Base-by-base conservation (phyloP, 192 early-diverging fungal species). In the Backusella macrospora region DNA sequence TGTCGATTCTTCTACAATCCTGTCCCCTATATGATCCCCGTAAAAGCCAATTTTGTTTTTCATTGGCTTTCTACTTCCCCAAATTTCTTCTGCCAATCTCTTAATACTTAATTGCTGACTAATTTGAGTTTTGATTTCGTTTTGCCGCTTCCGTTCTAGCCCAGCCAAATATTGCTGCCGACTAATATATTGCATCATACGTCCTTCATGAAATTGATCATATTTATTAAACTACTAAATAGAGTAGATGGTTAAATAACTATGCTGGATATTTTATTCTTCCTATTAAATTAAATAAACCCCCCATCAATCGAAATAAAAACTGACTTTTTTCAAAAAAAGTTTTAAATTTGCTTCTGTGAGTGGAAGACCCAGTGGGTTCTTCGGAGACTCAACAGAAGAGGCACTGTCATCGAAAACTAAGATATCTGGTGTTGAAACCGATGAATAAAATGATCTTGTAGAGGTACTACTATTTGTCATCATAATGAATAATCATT, bases 351-450 rank as follows among this genome's bases (percentile, higher is more conserved):
- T 23, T 59, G 52, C 52, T 23, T 59, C 52, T 23, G 52, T 59
- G 8, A 59, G 52, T 59, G 18, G 52, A 26, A 59, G 21, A 26
- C 26, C 26, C 52, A 59, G 26, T 3, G 26, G 52, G 52, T 23
- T 59, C 52, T 59, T 59, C 52, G 52, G 52, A 59, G 52, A 59
- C 23, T 59, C 52, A 26, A 59, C 52, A 59, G 18, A 59, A 26
- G 52, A 59, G 12, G 52, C 18, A 59, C 52, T 59, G 18, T 59
- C 52, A 29, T 59, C 23, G 52, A 59, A 59, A 12, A 59, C 52
- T 59, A 59, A 23, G 26, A 59, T 23, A 59, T 59, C 52, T 59
- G 52, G 52, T 4, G 52, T 26, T 59, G 52, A 59, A 59, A 59
- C 23, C 3, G 52, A 59, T 59, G 52, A 59, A 59, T 59, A 59